Conservation (phyloP, 2,329 filamentous ascomycete species). For the Penicillium sp. region DNA sequence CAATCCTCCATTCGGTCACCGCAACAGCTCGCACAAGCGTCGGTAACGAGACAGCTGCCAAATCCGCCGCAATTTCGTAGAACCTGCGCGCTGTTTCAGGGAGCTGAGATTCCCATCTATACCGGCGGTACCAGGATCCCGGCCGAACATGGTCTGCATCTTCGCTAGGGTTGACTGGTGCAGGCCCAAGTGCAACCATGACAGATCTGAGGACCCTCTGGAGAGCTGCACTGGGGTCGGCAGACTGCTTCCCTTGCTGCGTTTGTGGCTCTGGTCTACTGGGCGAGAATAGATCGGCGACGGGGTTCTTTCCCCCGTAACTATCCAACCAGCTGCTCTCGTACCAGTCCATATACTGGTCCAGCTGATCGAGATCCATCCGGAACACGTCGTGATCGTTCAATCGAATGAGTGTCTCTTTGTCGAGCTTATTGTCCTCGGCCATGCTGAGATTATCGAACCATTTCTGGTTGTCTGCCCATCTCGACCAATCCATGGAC, state of each 20-base stretch:
- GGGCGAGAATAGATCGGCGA: conserved; percentile 44
- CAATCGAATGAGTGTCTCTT: conserved; percentile 51
- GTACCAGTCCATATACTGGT: conserved; percentile 77
- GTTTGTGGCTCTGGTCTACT: conserved; percentile 20
- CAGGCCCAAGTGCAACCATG: conserved; percentile 40
- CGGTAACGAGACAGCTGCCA: conserved; percentile 49
- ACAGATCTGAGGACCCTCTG: conserved; percentile 41
- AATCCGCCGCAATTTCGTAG: conserved; percentile 49
- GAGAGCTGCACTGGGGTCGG: conserved; percentile 29
- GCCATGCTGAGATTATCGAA: conserved; percentile 31
- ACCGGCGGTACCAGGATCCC: conserved; percentile 50
- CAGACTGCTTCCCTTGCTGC: conserved; percentile 4
- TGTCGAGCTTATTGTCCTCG: conserved; percentile 34
- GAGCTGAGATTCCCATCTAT: conserved; percentile 47
- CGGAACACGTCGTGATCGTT: conserved; percentile 59
- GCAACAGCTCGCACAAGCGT: conserved; percentile 50
- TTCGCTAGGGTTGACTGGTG: conserved; percentile 36
- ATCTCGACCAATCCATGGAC: conserved; percentile 68
- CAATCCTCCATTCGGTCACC: conserved; percentile 46
- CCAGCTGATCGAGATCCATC: conserved; percentile 60
- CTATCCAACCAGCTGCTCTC: conserved; percentile 56
- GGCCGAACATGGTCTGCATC: conserved; percentile 39
- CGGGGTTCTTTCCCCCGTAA: conserved; percentile 26
- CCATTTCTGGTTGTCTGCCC: conserved; percentile 53
- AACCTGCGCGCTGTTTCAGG: conserved; percentile 45